These are phyloP conservation scores for Durusdinium trenchii DNA, from an alignment of 73 alveolate genomes.

Conservation along the genomic window DNA sequence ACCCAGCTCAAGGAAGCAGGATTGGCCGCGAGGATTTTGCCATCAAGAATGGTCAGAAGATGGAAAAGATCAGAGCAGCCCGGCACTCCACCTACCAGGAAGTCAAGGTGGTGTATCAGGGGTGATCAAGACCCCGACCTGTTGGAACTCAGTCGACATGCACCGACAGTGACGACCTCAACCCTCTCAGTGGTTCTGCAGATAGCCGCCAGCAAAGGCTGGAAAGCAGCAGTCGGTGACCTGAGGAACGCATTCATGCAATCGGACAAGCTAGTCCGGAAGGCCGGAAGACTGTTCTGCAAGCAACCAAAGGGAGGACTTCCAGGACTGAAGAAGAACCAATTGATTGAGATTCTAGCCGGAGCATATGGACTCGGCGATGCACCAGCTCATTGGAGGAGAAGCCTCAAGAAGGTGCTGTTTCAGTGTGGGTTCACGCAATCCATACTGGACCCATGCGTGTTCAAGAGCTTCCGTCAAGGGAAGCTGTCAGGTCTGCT, in stretches of 20 bases:
- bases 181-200: not conserved
- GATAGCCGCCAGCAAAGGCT: not conserved
- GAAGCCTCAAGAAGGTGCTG: not conserved
- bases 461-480: not conserved
- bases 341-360: not conserved
- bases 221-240: not conserved
- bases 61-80: conserved; percentile 16
- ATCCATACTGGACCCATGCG: not conserved
- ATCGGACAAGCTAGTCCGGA: not conserved
- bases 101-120: conserved; percentile 19
- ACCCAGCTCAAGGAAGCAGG: not conserved
- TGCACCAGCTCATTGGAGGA: conserved; percentile 36
- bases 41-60: not conserved
- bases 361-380: conserved; percentile 2
- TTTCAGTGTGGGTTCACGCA: not conserved
- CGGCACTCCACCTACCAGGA: not conserved
- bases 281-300: not conserved
- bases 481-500: not conserved
- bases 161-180: conserved; percentile 15
- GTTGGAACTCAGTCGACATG: not conserved
- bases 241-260: conserved; percentile 40
- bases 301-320: conserved; percentile 13
- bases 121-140: conserved; percentile 48
- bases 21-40: not conserved
- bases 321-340: not conserved